Evolutionary conservation across 352 stramenopile species (phyloP).

Genomic region (Phytophthora tentaculata): DNA sequence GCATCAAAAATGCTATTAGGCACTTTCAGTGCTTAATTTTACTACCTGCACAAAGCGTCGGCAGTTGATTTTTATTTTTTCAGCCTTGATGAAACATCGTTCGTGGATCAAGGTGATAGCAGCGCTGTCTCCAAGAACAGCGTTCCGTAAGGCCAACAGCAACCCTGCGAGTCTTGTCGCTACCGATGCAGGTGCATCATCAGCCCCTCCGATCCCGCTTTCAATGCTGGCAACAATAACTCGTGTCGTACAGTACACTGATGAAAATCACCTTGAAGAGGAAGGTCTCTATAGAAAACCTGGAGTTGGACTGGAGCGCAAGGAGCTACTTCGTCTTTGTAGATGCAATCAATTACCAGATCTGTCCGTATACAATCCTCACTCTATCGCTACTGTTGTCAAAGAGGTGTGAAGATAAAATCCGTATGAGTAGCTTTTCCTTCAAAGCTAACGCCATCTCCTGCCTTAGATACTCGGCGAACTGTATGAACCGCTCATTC

Average conservation of each 20-base stretch:
- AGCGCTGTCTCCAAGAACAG: slow-evolving; percentile 28
- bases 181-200: not conserved
- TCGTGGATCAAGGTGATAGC: slow-evolving; percentile 38
- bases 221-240: slow-evolving; percentile 39
- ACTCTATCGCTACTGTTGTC: slow-evolving; percentile 50
- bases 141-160: slow-evolving; percentile 27
- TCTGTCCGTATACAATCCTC: slow-evolving; percentile 45
- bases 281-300: slow-evolving; percentile 59
- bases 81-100: slow-evolving; percentile 33
- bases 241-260: slow-evolving; percentile 53
- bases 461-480: slow-evolving; percentile 42
- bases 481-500: slow-evolving; percentile 50
- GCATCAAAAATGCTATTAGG: too few species aligned
- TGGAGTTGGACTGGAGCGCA: slow-evolving; percentile 28
- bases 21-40: slow-evolving; percentile 5
- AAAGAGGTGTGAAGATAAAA: slow-evolving; percentile 40
- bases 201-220: slow-evolving; percentile 34
- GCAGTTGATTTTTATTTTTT: slow-evolving; percentile 17
- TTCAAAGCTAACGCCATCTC: not conserved
- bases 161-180: not conserved
- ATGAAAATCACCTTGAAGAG: slow-evolving; percentile 49
- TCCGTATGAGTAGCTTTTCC: too few species aligned
- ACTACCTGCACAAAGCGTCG: slow-evolving; percentile 23
- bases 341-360: slow-evolving; percentile 33
- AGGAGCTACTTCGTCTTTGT: slow-evolving; percentile 34